These are phyloP conservation scores for Mycena crocata DNA, from an alignment of 768 basidiomycete genomes.

Conservation along the genomic window DNA sequence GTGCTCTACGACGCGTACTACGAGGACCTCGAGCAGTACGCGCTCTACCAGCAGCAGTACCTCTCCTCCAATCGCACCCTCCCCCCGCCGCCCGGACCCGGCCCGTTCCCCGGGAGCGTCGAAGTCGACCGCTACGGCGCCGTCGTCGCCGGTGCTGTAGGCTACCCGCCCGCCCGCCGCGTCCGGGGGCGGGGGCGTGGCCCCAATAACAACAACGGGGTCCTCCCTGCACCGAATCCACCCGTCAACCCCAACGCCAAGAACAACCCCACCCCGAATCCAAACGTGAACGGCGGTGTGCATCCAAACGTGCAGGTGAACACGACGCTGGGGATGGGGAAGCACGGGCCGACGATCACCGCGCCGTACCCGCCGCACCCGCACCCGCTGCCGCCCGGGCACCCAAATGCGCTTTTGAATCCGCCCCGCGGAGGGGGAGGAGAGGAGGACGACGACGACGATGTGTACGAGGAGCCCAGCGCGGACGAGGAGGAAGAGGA, in stretches of 20 bases:
- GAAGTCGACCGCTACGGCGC: conserved; percentile 94
- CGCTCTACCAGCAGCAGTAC: conserved; percentile 97
- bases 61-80: conserved; percentile 90
- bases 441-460: conserved; percentile 61
- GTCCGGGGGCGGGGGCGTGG: too few species aligned
- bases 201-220: too few species aligned
- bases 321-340: too few species aligned
- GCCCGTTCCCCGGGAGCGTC: conserved; percentile 98
- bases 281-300: conserved; percentile 49
- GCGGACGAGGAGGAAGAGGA: conserved; percentile 71
- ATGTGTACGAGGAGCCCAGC: conserved; percentile 66
- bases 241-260: conserved; percentile 44
- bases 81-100: conserved; percentile 94
- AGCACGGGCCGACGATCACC: too few species aligned
- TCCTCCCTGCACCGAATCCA: too few species aligned
- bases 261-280: too few species aligned
- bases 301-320: too few species aligned
- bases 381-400: conserved; percentile 53
- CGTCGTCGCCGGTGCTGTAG: conserved; percentile 55
- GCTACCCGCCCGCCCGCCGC: conserved; percentile 2
- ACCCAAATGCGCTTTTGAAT: conserved; percentile 69
- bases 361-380: too few species aligned
- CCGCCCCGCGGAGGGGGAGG: too few species aligned
- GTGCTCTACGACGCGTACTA: conserved; percentile 99
- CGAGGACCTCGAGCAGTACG: conserved; percentile 99